Conservation (phyloP, 306 rosid species). For the Malus sieversii region DNA sequence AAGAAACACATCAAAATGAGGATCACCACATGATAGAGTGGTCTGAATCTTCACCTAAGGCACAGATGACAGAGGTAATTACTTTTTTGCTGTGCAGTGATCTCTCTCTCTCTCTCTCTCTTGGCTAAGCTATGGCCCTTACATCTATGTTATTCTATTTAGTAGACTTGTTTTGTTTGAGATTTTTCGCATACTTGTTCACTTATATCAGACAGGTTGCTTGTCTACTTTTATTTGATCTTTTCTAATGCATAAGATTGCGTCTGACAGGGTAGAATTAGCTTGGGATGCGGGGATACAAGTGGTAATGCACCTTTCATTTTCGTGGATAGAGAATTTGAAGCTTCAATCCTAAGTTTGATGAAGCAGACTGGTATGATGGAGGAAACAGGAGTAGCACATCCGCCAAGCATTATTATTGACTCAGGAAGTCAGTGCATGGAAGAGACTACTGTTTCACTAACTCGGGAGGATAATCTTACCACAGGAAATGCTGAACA, state of each 20-base stretch:
- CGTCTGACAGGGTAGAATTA: constrained; percentile 30
- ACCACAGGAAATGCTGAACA: constrained; percentile 25
- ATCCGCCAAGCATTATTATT: constrained; percentile 10
- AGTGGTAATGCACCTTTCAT: constrained; percentile 17
- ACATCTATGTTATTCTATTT: neutral
- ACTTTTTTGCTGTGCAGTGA: constrained; percentile 7
- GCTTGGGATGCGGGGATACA: constrained; percentile 26
- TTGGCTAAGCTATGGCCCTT: neutral
- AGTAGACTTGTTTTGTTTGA: neutral
- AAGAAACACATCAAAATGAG: constrained; percentile 25
- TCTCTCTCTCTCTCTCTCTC: neutral
- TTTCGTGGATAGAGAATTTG: constrained; percentile 13
- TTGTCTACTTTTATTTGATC: neutral
- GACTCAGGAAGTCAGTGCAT: constrained; percentile 21
- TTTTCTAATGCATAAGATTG: constrained; percentile 19
- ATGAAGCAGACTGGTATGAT: constrained; percentile 13
- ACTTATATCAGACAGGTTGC: neutral
- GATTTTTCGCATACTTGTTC: neutral
- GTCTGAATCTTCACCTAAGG: constrained; percentile 26
- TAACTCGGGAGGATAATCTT: constrained; percentile 17
- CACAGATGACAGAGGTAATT: constrained; percentile 48
- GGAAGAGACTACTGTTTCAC: constrained; percentile 23
- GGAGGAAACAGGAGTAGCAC: constrained; percentile 23
- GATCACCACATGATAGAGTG: constrained; percentile 25
- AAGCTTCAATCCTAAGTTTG: constrained; percentile 23